Evolutionary conservation across 371 early-diverging fungal genomes (phyloP), one percentile per base, ranked within the genome.

Genomic region (Rhizopus sp.): DNA sequence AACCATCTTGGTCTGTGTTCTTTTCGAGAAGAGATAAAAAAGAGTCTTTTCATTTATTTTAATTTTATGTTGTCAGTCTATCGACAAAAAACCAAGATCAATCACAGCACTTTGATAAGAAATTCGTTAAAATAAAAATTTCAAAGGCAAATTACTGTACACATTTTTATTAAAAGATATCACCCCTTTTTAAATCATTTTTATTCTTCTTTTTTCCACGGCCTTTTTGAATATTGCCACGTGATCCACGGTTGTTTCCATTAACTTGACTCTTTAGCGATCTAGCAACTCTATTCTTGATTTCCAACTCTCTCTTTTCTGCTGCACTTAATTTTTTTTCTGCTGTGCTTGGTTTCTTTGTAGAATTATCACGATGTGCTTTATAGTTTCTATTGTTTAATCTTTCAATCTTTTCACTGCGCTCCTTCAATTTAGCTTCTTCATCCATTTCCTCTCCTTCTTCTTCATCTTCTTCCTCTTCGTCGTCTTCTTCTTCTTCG

Each of bases 211-310:
- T 80, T 59, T 83, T 85, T 49, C 78, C 82, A 30, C 76, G 81
- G 15, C 80, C 82, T 60, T 87, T 87, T 23, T 63, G 68, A 47
- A 80, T 76, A 59, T 63, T 63, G 0, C 59, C 38, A 31, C 66
- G 57, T 8, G 57, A 42, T 29, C 82, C 84, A 40, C 74, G 70
- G 16, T 67, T 63, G 49, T 64, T 66, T n/a, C 56, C 63, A 39
- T 67, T 71, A 2, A 53, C 57, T 55, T 79, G 64, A 13, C 71
- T 69, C 33, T 66, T 62, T n/a, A 86, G 59, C n/a, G 73, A 57
- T 53, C 69, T 62, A 3, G 85, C 71, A 2, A 86, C 88, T 53
- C 78, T 82, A n/a, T 78, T 75, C 62, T 85, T 85, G 55, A 86
- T 81, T 3, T 68, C 77, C 29, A 73, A 75, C 29, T 80, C 75